These are phyloP conservation scores for Xylariaceae sp. DNA, from an alignment of 2,329 filamentous ascomycete genomes.

Conservation along the genomic window DNA sequence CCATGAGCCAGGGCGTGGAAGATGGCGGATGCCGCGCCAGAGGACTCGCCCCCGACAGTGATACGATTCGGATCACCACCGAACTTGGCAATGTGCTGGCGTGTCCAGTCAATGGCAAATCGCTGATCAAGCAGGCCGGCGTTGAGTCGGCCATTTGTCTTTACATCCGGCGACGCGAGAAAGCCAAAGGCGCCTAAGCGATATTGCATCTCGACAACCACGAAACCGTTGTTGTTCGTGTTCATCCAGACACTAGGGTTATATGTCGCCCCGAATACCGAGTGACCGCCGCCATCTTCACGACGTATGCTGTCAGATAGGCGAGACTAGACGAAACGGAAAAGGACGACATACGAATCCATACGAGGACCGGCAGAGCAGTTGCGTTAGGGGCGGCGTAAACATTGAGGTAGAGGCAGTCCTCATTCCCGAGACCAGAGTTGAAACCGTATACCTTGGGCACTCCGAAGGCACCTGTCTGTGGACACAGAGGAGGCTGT, in stretches of 20 bases:
- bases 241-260: constrained; percentile 39
- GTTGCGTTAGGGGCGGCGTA: constrained; percentile 31
- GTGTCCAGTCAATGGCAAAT: constrained; percentile 53
- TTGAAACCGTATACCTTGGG: constrained; percentile 26
- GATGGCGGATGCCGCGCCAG: constrained; percentile 24
- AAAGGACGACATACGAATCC: constrained; percentile 31
- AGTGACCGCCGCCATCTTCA: constrained; percentile 31
- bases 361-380: constrained; percentile 34
- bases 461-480: constrained; percentile 25
- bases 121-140: constrained; percentile 42
- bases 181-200: constrained; percentile 36
- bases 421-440: constrained; percentile 23
- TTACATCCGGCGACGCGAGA: constrained; percentile 35
- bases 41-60: constrained; percentile 28
- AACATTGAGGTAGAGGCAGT: constrained; percentile 30
- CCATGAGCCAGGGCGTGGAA: constrained; percentile 24
- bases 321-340: constrained; percentile 20
- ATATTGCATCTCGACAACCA: constrained; percentile 46
- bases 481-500: constrained; percentile 27
- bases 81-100: constrained; percentile 33
- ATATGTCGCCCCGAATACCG: constrained; percentile 24
- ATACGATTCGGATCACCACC: constrained; percentile 30
- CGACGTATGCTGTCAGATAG: constrained; percentile 23
- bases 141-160: constrained; percentile 28
- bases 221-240: constrained; percentile 39